Evolutionary conservation across 2,329 filamentous ascomycete genomes (phyloP), one percentile per base, ranked within the genome.

Genomic region (Penicillium sp.): DNA sequence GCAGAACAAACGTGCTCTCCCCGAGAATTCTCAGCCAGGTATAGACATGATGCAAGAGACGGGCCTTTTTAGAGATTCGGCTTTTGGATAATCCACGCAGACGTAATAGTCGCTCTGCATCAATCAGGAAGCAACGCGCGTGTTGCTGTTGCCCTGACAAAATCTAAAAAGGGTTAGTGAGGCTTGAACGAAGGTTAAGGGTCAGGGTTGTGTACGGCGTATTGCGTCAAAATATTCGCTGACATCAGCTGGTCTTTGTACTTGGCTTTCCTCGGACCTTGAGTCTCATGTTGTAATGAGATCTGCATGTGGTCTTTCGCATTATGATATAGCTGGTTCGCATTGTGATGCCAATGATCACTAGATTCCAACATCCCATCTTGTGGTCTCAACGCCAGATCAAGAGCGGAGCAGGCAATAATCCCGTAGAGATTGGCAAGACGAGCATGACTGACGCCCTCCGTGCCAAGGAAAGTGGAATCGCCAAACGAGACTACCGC

Each of bases 201-300:
- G 8, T 29, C 8, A 11, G 10, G 29, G 22, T 8, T 19, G 19
- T 11, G 22, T 61, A 75, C 70, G 4, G 72, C 67, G 57, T 67
- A 72, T 41, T 71, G 64, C n/a, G 69, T 66, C 41, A 74, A 56
- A n/a, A 65, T 68, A 26, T 68, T 68, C 2, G 72, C 65, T 9
- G 73, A 71, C 70, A 74, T 75, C 22, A 75, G 56, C 51, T 74
- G 73, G 22, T 76, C 72, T 53, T 76, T 76, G 27, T 75, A 76
- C 57, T 75, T 76, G 5, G 72, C 71, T 49, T 70, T 70, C 29
- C 65, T 65, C 10, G 67, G 60, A 1, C 68, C 66, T 8, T 63
- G 56, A 0, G 65, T 68, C 50, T 75, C 73, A 5, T 63, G 45
- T 26, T 68, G 63, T 13, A 75, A 35, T 5, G 71, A 73, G 14